Evolutionary conservation across 371 early-diverging fungal species (phyloP).

Genomic region (Batkoa obscura): DNA sequence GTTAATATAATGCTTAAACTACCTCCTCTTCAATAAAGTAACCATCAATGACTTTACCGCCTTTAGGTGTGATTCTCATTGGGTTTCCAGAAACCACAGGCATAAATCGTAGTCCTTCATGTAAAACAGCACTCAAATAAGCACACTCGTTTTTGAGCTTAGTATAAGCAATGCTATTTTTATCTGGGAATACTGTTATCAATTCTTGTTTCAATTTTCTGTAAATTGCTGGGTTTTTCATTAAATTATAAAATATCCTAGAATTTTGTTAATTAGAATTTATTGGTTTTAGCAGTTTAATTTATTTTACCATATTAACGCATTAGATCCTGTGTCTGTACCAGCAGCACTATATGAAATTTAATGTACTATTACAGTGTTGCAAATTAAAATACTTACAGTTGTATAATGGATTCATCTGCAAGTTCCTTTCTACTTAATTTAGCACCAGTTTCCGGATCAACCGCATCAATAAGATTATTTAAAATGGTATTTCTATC

Average conservation of each 20-base stretch:
- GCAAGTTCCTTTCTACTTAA: not conserved
- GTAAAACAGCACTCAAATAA: conserved; percentile 4
- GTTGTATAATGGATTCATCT: not conserved
- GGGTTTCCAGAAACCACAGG: conserved; percentile 1
- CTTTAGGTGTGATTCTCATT: conserved; percentile 1
- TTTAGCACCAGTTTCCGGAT: conserved; percentile 1
- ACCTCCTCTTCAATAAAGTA: conserved; percentile 29
- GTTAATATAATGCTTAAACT: not conserved
- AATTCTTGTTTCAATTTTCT: too few species aligned
- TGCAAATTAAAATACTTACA: not conserved
- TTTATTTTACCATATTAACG: too few species aligned
- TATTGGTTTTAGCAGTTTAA: too few species aligned
- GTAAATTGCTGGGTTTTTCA: too few species aligned
- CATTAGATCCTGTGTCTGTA: too few species aligned
- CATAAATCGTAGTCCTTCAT: conserved; percentile 1
- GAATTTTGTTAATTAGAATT: too few species aligned
- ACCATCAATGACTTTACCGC: conserved; percentile 32
- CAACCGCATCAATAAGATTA: not conserved
- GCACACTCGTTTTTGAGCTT: not conserved
- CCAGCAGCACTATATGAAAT: too few species aligned
- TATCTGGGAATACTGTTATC: too few species aligned
- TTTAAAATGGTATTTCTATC: not conserved
- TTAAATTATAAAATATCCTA: too few species aligned
- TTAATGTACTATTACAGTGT: too few species aligned
- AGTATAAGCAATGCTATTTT: not conserved